Evolutionary conservation across 208 protist species (phyloP), one percentile per base, ranked within the genome.

Genomic region (Leishmania amazonensis): DNA sequence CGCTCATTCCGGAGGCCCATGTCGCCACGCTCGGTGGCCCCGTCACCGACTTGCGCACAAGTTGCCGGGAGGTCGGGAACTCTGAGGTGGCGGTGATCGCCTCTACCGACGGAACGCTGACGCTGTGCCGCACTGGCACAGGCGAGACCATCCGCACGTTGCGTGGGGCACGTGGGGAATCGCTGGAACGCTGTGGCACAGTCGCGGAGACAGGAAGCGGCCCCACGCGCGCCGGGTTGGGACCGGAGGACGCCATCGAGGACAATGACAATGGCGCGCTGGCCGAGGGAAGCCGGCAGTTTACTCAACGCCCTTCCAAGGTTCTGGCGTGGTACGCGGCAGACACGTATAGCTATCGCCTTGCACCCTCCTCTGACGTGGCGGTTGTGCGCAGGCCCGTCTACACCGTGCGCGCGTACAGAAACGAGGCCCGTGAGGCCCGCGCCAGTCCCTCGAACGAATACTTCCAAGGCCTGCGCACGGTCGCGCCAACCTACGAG

Each of bases 331-430:
- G 82, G 71, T 85, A 79, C 54, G 60, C 74, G 7, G 82, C 82
- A 15, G 82, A 85, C 47, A 74, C 78, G 5, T 51, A 80, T 51
- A 82, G 78, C 62, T 71, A 47, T 42, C 74, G 51, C 11, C 64
- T 79, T 7, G 54, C 71, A 0, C 78, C 82, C 17, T 74, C 58
- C 72, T 81, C 82, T 3, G 73, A 85, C 47, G 3, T 74, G 54
- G 80, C 86, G 3, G 88, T 96, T 40, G 82, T 96, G 84, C 93
- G 95, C 19, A 82, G 87, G 45, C 86, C 87, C 40, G 78, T 85
- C 51, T 98, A 94, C 91, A 94, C 93, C 31, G 84, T 98, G 21
- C 86, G 88, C 65, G 95, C 95, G 40, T 96, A 98, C 85, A 89
- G 88, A 79, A 78, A 88, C 51, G 92, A 98, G 45, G 88, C 90